Conservation (phyloP, 192 early-diverging fungal species). For the Gigaspora rosea region DNA sequence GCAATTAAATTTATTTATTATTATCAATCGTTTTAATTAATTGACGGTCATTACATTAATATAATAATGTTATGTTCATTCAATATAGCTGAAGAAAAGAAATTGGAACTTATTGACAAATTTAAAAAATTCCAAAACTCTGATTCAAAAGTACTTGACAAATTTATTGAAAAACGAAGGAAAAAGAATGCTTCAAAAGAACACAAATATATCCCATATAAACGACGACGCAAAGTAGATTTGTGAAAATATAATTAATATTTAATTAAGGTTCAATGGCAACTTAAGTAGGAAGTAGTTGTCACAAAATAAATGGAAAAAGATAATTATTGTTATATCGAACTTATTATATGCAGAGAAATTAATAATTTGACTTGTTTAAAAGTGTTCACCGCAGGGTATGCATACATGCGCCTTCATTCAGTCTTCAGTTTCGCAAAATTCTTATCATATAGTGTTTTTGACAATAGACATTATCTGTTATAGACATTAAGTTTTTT, state of each 20-base stretch:
- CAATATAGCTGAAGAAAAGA: constrained; percentile 70
- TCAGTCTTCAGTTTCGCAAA: too few relatives aligned
- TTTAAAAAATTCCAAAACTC: constrained; percentile 68
- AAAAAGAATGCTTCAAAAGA: constrained; percentile 93
- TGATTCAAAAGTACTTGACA: constrained; percentile 75
- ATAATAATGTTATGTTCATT: constrained; percentile 32
- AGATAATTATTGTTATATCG: too few relatives aligned
- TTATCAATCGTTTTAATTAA: constrained; percentile 29
- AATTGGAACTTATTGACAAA: constrained; percentile 83
- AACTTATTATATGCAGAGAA: too few relatives aligned
- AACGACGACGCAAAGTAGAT: constrained; percentile 47
- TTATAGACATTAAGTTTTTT: too few relatives aligned
- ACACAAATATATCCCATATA: constrained; percentile 65
- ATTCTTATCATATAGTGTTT: too few relatives aligned
- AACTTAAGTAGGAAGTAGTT: too few relatives aligned
- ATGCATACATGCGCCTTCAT: too few relatives aligned
- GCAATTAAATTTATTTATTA: constrained; percentile 11
- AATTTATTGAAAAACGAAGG: constrained; percentile 87
- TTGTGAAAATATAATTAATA: neutral
- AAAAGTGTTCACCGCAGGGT: too few relatives aligned
- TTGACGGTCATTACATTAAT: neutral
- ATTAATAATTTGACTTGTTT: too few relatives aligned
- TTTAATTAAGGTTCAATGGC: too few relatives aligned
- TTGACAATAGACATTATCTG: too few relatives aligned
- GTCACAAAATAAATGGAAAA: too few relatives aligned